Percentiles rank a stretch among this genome's conserved stretches.
These are phyloP conservation scores for Mucor saturninus DNA, from an alignment of 371 early-diverging fungal genomes.

Conservation along the genomic window DNA sequence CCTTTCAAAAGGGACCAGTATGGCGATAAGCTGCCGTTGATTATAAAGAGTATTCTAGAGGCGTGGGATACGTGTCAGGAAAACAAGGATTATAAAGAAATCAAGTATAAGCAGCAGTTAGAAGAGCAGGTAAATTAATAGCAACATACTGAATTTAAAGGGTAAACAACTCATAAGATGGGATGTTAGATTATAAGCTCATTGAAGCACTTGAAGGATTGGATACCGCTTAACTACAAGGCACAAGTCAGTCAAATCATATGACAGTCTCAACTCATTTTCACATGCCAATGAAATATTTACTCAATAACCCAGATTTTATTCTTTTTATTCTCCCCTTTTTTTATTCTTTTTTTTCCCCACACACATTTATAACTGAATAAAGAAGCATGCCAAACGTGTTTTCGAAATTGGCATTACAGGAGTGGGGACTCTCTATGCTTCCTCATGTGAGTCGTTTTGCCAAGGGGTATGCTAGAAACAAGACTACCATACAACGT, in stretches of 20 bases:
- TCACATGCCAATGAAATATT: constrained; percentile 24
- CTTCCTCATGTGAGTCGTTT: constrained; percentile 28
- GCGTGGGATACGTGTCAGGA: constrained; percentile 47
- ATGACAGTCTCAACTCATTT: constrained; percentile 12
- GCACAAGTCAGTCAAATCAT: constrained; percentile 14
- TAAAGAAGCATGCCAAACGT: constrained; percentile 36
- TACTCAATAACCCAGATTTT: constrained; percentile 12
- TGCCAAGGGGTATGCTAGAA: constrained; percentile 39
- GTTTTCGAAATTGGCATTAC: constrained; percentile 34
- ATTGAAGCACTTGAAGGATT: constrained; percentile 6
- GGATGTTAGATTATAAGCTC: constrained; percentile 15
- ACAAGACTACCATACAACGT: constrained; percentile 50
- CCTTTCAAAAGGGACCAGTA: constrained; percentile 52
- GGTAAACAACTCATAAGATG: too few species aligned
- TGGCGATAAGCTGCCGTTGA: constrained; percentile 50
- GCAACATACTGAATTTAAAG: too few species aligned
- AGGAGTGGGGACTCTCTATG: constrained; percentile 31
- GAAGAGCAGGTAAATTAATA: constrained; percentile 48
- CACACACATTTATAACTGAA: background rate
- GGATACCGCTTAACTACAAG: constrained; percentile 17
- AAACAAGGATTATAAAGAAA: constrained; percentile 60
- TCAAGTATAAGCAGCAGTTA: constrained; percentile 63
- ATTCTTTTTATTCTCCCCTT: constrained; percentile 10
- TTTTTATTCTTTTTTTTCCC: constrained; percentile 8
- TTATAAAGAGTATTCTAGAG: constrained; percentile 49